These are phyloP conservation scores for Mrakia hoshinonis DNA, from an alignment of 768 basidiomycete genomes.

Conservation along the genomic window DNA sequence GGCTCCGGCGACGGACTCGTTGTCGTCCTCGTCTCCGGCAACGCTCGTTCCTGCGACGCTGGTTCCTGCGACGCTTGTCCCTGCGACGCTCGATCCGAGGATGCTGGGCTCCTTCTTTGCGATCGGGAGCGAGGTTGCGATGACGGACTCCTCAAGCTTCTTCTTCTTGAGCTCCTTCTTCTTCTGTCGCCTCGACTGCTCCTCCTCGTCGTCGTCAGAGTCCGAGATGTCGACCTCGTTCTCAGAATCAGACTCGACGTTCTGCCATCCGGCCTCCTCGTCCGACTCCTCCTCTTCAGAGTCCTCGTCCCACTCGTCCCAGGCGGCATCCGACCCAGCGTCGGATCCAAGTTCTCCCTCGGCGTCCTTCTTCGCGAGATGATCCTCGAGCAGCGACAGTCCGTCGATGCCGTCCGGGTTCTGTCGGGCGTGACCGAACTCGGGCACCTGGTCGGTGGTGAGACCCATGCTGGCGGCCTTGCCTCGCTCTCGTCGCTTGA, in stretches of 20 bases:
- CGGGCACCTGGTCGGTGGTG: slow-evolving; percentile 53
- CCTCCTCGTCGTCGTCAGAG: slow-evolving; percentile 28
- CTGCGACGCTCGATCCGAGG: not conserved
- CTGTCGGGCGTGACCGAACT: slow-evolving; percentile 69
- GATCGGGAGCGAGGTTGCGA: not conserved
- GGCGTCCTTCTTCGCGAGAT: slow-evolving; percentile 25
- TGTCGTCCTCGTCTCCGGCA: slow-evolving; percentile 16
- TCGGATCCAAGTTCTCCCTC: slow-evolving; percentile 16
- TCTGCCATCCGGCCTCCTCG: slow-evolving; percentile 21
- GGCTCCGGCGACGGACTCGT: slow-evolving; percentile 1
- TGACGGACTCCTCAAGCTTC: slow-evolving; percentile 1
- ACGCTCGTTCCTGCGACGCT: slow-evolving; percentile 12
- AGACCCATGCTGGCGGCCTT: slow-evolving; percentile 80
- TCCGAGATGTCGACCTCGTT: slow-evolving; percentile 28
- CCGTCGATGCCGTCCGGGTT: slow-evolving; percentile 83
- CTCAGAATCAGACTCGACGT: slow-evolving; percentile 29
- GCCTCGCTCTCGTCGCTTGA: slow-evolving; percentile 81
- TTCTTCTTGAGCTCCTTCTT: slow-evolving; percentile 25
- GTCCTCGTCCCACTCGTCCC: slow-evolving; percentile 29
- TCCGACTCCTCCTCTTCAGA: slow-evolving; percentile 22
- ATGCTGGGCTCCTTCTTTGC: not conserved
- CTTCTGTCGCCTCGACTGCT: slow-evolving; percentile 24
- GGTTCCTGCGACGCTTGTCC: not conserved
- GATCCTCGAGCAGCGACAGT: slow-evolving; percentile 45
- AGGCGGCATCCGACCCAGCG: slow-evolving; percentile 16